Conservation (phyloP, 1,284 basidiomycete genomes). For the Irpex rosettiformis region DNA sequence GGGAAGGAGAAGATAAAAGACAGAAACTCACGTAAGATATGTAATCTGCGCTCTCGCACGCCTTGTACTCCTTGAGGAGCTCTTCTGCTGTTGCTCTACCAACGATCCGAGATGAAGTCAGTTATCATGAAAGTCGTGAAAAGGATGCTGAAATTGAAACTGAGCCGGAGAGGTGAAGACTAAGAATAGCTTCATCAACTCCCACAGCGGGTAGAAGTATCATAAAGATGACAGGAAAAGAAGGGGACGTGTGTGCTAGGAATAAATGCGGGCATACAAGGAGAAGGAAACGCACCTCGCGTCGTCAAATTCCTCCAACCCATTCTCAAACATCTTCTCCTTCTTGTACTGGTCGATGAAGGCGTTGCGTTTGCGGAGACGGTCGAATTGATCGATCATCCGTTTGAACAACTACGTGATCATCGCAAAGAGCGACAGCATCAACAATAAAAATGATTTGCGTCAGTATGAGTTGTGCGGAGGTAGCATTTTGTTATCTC, state of each 20-base stretch:
- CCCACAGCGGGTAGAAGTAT: too few species aligned
- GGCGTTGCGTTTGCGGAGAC: conserved; percentile 85
- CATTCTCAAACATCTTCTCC: conserved; percentile 90
- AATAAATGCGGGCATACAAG: not conserved
- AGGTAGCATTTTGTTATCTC: not conserved
- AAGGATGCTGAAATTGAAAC: not conserved
- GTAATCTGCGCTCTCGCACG: conserved; percentile 90
- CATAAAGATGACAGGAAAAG: too few species aligned
- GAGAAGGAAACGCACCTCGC: conserved; percentile 55
- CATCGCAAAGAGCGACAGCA: too few species aligned
- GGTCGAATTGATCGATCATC: conserved; percentile 95
- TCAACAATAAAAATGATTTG: too few species aligned
- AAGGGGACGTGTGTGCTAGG: not conserved
- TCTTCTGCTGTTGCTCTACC: conserved; percentile 80
- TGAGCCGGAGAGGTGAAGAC: too few species aligned
- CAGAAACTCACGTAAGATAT: conserved; percentile 66
- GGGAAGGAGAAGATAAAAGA: too few species aligned
- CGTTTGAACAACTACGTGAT: conserved; percentile 90
- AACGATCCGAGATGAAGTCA: not conserved
- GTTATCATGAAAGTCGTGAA: not conserved
- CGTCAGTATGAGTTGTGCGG: too few species aligned
- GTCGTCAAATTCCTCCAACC: conserved; percentile 93
- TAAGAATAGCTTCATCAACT: too few species aligned
- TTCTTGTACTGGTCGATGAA: conserved; percentile 98
- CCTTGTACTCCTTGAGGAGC: conserved; percentile 87